Conservation (phyloP, 1,284 basidiomycete genomes). For the Cystobasidium slooffiae region DNA sequence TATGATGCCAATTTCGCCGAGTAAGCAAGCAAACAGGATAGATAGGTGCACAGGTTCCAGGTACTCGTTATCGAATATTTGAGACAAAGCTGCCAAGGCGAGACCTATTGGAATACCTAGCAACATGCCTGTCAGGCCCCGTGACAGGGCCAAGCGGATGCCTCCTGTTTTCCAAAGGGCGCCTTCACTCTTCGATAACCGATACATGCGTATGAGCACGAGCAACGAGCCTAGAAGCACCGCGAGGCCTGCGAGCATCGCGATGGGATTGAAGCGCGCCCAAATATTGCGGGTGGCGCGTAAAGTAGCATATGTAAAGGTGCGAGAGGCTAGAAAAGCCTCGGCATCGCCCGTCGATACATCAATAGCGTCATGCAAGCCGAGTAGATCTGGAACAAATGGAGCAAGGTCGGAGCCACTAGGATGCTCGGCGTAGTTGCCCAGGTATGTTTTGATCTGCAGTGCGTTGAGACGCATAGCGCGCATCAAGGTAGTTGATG, state of each 20-base stretch:
- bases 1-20: neutral
- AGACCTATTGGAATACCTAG: neutral
- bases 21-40: neutral
- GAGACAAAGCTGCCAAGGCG: neutral
- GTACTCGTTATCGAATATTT: neutral
- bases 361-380: slow-evolving; percentile 2
- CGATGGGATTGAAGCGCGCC: slow-evolving; percentile 85
- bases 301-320: slow-evolving; percentile 37
- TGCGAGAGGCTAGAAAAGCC: slow-evolving; percentile 17
- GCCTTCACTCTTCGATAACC: slow-evolving; percentile 30
- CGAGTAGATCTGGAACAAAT: slow-evolving; percentile 53
- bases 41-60: neutral
- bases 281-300: slow-evolving; percentile 70
- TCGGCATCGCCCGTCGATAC: neutral
- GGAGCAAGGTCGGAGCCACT: slow-evolving; percentile 68
- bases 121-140: slow-evolving; percentile 1
- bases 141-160: slow-evolving; percentile 9
- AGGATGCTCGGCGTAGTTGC: slow-evolving; percentile 66
- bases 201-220: slow-evolving; percentile 56
- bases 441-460: slow-evolving; percentile 79
- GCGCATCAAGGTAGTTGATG: slow-evolving; percentile 59
- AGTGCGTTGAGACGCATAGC: slow-evolving; percentile 74
- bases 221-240: slow-evolving; percentile 58
- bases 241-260: slow-evolving; percentile 70
- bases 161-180: slow-evolving; percentile 32